A percentile compares a stretch with the other conserved stretches of the same genome.
Evolutionary conservation across 306 rosid species (phyloP).

Genomic region (Citrullus colocynthis): DNA sequence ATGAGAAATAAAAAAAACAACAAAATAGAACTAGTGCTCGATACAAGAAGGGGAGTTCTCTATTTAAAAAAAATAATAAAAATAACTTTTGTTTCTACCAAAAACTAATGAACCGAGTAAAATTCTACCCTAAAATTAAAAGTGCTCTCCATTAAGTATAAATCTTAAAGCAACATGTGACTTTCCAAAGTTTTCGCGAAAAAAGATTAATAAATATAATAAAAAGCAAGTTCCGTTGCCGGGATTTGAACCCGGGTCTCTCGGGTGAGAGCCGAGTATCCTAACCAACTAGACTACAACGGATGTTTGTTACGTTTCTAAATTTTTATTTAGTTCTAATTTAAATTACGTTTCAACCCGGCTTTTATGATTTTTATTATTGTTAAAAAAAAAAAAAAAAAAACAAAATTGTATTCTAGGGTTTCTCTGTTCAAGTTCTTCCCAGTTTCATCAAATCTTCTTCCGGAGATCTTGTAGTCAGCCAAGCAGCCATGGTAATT

Average conservation of each 20-base stretch:
- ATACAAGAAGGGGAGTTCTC: too few species aligned
- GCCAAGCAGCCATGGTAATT: not conserved
- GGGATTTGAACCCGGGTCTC: constrained; percentile 44
- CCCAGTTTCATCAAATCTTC: not conserved
- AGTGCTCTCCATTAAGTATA: too few species aligned
- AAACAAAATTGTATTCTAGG: not conserved
- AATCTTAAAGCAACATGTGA: too few species aligned
- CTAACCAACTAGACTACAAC: not conserved
- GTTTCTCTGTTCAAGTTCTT: not conserved
- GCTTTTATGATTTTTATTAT: not conserved
- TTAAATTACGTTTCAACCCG: too few species aligned
- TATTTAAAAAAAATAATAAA: too few species aligned
- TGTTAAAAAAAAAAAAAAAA: not conserved
- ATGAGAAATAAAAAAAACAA: too few species aligned
- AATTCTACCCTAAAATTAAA: too few species aligned
- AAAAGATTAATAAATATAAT: not conserved
- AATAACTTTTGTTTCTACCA: too few species aligned
- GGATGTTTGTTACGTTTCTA: not conserved
- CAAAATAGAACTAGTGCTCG: too few species aligned
- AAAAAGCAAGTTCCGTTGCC: constrained; percentile 14
- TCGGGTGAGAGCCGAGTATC: constrained; percentile 42
- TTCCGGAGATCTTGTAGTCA: not conserved
- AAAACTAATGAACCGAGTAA: too few species aligned
- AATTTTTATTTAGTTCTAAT: too few species aligned
- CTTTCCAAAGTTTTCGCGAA: too few species aligned